phyloP scores from a whole-genome alignment of 257 asterid species.

The Paraleonurus japonicus region DNA sequence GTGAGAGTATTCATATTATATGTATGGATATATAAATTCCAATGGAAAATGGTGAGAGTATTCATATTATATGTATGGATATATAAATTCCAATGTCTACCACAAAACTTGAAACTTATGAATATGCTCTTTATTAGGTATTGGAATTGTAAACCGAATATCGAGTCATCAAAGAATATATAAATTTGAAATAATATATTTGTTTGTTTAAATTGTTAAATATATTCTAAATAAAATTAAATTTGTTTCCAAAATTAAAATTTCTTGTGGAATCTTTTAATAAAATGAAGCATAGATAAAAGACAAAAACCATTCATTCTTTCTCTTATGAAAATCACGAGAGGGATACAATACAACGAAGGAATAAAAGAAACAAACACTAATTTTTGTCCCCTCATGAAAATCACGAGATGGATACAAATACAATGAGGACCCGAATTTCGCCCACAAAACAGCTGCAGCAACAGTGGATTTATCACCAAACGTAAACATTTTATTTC shows the following conservation, averaged over 20 bases:
- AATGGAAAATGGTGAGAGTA: background rate
- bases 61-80: background rate
- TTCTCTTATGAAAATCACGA: slow-evolving; percentile 22
- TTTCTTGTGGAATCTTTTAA: background rate
- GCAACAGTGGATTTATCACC: slow-evolving; percentile 36
- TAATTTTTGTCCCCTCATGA: background rate
- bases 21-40: too few relatives aligned
- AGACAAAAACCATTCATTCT: background rate
- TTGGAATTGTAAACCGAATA: too few relatives aligned
- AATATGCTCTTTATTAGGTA: too few relatives aligned
- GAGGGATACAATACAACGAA: slow-evolving; percentile 17
- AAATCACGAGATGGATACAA: slow-evolving; percentile 24
- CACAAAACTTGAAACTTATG: too few relatives aligned
- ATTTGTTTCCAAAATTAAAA: background rate
- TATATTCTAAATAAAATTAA: background rate
- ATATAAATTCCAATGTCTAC: too few relatives aligned
- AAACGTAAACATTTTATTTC: slow-evolving; percentile 26
- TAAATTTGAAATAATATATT: background rate
- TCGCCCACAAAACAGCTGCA: slow-evolving; percentile 26
- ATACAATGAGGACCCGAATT: slow-evolving; percentile 30
- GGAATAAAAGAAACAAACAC: slow-evolving; percentile 18
- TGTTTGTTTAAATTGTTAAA: background rate
- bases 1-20: background rate
- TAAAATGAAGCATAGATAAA: background rate
- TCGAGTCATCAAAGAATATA: too few relatives aligned